Conservation (phyloP, 2,329 filamentous ascomycete species). For the Fusarium austroafricanum region DNA sequence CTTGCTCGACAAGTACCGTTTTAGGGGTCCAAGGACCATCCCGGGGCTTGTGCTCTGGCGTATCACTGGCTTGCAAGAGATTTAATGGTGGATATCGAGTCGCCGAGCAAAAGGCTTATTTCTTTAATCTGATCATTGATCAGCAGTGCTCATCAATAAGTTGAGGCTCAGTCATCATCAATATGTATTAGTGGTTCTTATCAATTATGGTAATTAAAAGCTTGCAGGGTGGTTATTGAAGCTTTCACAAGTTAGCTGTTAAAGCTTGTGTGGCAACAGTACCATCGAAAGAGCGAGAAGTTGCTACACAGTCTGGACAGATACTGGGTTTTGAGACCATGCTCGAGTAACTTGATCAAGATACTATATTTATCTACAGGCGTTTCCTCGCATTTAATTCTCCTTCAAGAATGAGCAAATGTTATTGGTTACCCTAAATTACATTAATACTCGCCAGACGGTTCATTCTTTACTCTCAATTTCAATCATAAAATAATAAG, state of each 20-base stretch:
- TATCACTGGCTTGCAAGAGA: constrained; percentile 31
- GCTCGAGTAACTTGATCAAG: too few species aligned
- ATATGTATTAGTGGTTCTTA: constrained; percentile 14
- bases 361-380: too few species aligned
- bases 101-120: constrained; percentile 32
- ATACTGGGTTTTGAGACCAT: too few species aligned
- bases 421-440: background rate
- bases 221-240: background rate
- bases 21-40: constrained; percentile 40
- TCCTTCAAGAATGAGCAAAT: background rate
- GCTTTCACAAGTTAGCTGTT: background rate
- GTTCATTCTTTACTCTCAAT: too few species aligned
- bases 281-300: background rate
- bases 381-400: background rate
- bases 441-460: too few species aligned
- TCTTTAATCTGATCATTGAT: constrained; percentile 27
- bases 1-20: constrained; percentile 23
- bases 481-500: too few species aligned
- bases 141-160: constrained; percentile 24
- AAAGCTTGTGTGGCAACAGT: background rate
- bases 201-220: background rate
- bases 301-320: background rate
- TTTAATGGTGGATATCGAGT: constrained; percentile 11
- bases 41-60: constrained; percentile 1
- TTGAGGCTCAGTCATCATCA: constrained; percentile 13